phyloP scores from a whole-genome alignment of 108 stramenopile genomes.

The Epipyxis sp. region DNA sequence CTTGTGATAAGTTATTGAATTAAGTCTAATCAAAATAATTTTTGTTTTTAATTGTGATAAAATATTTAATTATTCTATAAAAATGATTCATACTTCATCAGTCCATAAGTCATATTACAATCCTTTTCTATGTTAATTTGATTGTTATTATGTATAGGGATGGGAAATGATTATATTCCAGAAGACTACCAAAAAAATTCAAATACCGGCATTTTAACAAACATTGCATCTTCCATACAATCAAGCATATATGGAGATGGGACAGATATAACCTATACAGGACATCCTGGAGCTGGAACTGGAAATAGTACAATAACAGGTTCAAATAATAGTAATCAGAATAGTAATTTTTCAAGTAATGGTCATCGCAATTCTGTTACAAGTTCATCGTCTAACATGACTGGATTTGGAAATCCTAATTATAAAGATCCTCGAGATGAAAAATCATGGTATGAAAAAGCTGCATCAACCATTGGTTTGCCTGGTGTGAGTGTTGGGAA shows the following conservation, averaged over 20 bases:
- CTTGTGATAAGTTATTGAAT: too few relatives aligned
- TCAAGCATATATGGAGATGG: background rate
- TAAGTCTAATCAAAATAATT: too few relatives aligned
- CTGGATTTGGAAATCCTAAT: slow-evolving; percentile 29
- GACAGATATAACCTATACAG: background rate
- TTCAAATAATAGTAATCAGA: background rate
- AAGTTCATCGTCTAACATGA: background rate
- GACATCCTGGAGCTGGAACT: slow-evolving; percentile 13
- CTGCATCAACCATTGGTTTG: background rate
- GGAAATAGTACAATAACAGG: background rate
- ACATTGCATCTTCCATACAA: background rate
- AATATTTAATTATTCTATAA: too few relatives aligned
- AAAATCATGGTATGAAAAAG: slow-evolving; percentile 9
- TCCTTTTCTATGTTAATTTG: too few relatives aligned
- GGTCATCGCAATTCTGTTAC: background rate
- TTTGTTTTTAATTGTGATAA: too few relatives aligned
- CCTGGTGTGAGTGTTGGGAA: background rate
- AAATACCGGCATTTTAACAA: background rate
- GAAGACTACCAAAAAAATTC: background rate
- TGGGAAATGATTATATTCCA: slow-evolving; percentile 21
- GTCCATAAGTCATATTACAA: too few relatives aligned
- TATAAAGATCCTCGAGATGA: slow-evolving; percentile 6
- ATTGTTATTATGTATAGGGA: too few relatives aligned
- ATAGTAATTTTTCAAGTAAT: background rate
- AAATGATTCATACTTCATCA: too few relatives aligned